Evolutionary conservation across 768 basidiomycete species (phyloP), one percentile per base, ranked within the genome.

Genomic region (Chalciporus piperatus): DNA sequence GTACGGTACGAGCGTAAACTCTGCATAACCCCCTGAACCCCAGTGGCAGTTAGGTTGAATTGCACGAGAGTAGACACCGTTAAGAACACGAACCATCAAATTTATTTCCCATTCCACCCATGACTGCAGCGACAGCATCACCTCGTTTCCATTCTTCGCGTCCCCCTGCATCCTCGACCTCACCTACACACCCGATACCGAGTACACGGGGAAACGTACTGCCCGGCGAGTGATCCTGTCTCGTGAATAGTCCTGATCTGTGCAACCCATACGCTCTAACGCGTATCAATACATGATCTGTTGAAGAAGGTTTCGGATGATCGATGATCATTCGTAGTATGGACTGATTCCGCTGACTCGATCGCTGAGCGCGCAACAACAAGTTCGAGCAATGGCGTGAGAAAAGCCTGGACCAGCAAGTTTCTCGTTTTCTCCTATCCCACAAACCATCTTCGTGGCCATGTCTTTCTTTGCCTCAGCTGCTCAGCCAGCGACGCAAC

Each of bases 381-480:
- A 35, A 9, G 13, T 58, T 52, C n/a, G 6, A 56, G 49, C n/a
- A 51, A 43, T 70, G 61, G 58, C 70, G 70, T 52, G 66, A 47
- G 59, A 65, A 54, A 35, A 6, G n/a, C 5, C 6, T 4, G 16
- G 16, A 4, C 7, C 4, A 32, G 30, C 30, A 32, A 27, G 27
- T 27, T 45, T 47, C 59, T 59, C 2, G 23, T 19, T 37, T 30
- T 38, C 14, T 37, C 42, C 37, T 37, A 37, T 37, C 35, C 35
- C 16, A 35, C 14, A 35, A 35, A 32, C 12, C 33, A 9, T 30
- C 41, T 17, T 33, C 41, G 11, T 43, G 49, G 41, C 41, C 59
- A 78, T 77, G 76, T 65, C 76, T 28, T 79, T 79, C 71, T 79
- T 78, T 53, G 55, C 59, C 23, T 32, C 67, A 3, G 54, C 55